These are phyloP conservation scores for Coemansia sp. DNA, from an alignment of 192 early-diverging fungal species.

Conservation along the genomic window DNA sequence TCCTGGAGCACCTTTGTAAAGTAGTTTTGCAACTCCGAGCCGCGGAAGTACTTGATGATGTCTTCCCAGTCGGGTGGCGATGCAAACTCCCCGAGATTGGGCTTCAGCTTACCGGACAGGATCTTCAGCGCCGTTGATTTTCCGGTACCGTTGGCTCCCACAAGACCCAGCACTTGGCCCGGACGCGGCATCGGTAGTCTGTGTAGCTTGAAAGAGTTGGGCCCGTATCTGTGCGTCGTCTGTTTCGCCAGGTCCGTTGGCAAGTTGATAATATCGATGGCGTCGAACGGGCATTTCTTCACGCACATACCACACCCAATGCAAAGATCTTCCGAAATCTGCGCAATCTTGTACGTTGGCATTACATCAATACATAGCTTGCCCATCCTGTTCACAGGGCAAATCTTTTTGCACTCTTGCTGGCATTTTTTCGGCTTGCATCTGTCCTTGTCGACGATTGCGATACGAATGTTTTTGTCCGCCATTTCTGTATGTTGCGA, in stretches of 20 bases:
- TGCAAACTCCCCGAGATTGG: conserved; percentile 87
- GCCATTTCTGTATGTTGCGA: conserved; percentile 59
- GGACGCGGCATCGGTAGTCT: conserved; percentile 92
- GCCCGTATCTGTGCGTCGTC: conserved; percentile 94
- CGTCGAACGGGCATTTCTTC: conserved; percentile 97
- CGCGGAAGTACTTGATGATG: conserved; percentile 94
- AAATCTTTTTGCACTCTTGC: conserved; percentile 97
- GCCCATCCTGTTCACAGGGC: conserved; percentile 97
- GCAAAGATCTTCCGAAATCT: conserved; percentile 94
- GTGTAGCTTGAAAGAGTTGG: conserved; percentile 98
- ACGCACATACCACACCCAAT: conserved; percentile 98
- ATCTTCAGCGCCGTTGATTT: conserved; percentile 96
- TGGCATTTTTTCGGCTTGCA: conserved; percentile 99
- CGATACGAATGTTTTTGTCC: conserved; percentile 89
- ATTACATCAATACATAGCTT: conserved; percentile 93
- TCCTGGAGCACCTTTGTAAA: conserved; percentile 98
- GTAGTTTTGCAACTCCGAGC: conserved; percentile 97
- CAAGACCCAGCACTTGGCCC: conserved; percentile 95
- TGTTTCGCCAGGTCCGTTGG: conserved; percentile 93
- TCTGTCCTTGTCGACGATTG: conserved; percentile 92
- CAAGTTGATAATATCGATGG: conserved; percentile 95
- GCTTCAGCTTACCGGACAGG: conserved; percentile 91
- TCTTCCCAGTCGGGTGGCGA: conserved; percentile 95
- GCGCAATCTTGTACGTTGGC: conserved; percentile 84
- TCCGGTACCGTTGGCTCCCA: conserved; percentile 96